Evolutionary conservation across 805 yeast genomes (phyloP).

Genomic region (Pichia manshurica): DNA sequence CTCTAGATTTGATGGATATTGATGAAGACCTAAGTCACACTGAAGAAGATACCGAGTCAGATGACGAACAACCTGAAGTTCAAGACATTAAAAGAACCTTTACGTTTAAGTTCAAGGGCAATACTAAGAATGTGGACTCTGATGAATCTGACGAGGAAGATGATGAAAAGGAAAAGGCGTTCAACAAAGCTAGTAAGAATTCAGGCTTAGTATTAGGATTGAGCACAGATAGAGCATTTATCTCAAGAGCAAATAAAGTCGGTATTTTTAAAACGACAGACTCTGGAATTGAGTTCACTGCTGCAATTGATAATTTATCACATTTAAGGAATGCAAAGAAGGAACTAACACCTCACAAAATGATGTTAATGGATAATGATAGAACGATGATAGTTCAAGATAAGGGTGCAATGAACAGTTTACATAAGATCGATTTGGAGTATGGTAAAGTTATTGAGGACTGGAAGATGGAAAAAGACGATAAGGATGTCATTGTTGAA

Average conservation of each 20-base stretch:
- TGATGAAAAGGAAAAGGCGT: conserved; percentile 30
- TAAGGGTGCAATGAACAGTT: conserved; percentile 34
- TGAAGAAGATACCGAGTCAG: conserved; percentile 25
- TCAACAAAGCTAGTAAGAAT: conserved; percentile 35
- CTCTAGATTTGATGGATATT: conserved; percentile 36
- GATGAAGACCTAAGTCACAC: conserved; percentile 17
- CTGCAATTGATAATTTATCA: conserved; percentile 60
- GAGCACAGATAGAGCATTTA: conserved; percentile 67
- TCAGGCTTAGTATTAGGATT: conserved; percentile 66
- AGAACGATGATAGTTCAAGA: conserved; percentile 61
- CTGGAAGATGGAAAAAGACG: conserved; percentile 50
- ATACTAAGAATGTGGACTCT: background rate
- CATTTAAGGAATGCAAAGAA: conserved; percentile 42
- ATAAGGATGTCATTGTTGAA: conserved; percentile 38
- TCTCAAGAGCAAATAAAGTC: conserved; percentile 69
- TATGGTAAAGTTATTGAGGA: conserved; percentile 82
- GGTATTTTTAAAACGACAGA: conserved; percentile 71
- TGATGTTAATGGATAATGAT: conserved; percentile 78
- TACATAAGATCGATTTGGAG: conserved; percentile 74
- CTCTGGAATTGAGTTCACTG: conserved; percentile 47
- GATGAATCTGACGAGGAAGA: conserved; percentile 38
- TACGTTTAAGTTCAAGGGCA: conserved; percentile 5
- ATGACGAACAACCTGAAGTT: conserved; percentile 29
- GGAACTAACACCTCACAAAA: conserved; percentile 48
- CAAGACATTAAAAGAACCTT: conserved; percentile 11